A percentile compares a stretch with the other conserved stretches of the same genome.
These are phyloP conservation scores for Trypanosoma caninum DNA, from an alignment of 208 protist genomes.

Conservation along the genomic window DNA sequence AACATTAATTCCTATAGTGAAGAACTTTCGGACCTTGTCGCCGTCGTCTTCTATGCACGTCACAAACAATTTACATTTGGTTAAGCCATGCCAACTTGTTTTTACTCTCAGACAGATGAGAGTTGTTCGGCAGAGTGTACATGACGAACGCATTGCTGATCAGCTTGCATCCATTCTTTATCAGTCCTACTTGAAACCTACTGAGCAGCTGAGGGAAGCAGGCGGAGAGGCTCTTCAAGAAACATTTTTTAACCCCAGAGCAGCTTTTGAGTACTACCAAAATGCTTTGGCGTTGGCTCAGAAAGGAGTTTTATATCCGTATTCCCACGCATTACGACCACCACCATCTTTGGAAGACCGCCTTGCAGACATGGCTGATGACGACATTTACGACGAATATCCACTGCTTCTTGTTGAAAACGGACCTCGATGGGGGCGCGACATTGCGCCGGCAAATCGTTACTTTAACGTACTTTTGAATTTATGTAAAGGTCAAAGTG, in stretches of 20 bases:
- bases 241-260: not conserved
- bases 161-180: conserved; percentile 12
- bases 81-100: not conserved
- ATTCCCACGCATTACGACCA: conserved; percentile 16
- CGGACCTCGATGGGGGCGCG: not conserved
- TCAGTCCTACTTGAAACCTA: conserved; percentile 6
- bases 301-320: conserved; percentile 22
- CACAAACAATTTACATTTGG: not conserved
- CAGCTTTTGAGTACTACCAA: conserved; percentile 19
- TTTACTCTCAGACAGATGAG: conserved; percentile 6
- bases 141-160: conserved; percentile 19
- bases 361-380: not conserved
- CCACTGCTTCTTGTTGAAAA: not conserved
- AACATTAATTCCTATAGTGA: conserved; percentile 17
- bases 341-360: conserved; percentile 28
- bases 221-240: conserved; percentile 20
- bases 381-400: conserved; percentile 11
- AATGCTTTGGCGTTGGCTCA: conserved; percentile 8
- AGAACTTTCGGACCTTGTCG: not conserved
- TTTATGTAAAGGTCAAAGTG: not conserved
- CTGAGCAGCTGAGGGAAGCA: conserved; percentile 22
- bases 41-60: not conserved
- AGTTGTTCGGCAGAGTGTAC: conserved; percentile 10
- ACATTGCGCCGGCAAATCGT: conserved; percentile 18
- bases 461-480: conserved; percentile 12